Percentiles rank a stretch among this genome's conserved stretches.
These are phyloP conservation scores for Peterozyma toletana DNA, from an alignment of 805 yeast species.

Conservation along the genomic window DNA sequence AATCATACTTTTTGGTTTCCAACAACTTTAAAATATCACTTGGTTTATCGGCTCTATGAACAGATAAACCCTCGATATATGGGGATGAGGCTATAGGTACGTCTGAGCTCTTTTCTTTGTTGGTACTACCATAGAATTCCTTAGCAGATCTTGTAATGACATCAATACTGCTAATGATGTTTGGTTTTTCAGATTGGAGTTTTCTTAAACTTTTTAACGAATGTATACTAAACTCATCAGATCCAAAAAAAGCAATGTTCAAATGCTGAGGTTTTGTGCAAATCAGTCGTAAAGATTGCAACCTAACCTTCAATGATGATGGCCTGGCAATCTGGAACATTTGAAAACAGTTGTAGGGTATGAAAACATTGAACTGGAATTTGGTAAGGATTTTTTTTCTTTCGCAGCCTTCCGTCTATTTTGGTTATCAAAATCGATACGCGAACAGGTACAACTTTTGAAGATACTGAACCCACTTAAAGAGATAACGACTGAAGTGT, in stretches of 20 bases:
- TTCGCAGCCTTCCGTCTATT: too few species aligned
- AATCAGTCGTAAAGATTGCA: not conserved
- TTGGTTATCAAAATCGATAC: too few species aligned
- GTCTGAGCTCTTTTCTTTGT: constrained; percentile 34
- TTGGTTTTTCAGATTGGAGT: constrained; percentile 8
- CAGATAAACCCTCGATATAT: constrained; percentile 19
- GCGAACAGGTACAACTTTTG: too few species aligned
- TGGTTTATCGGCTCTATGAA: constrained; percentile 45
- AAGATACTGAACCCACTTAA: too few species aligned
- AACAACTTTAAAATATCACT: constrained; percentile 28
- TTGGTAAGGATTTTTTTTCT: too few species aligned
- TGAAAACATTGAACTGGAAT: too few species aligned
- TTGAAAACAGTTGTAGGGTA: too few species aligned
- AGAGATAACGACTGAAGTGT: too few species aligned
- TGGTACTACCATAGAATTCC: constrained; percentile 46
- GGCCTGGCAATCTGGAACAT: too few species aligned
- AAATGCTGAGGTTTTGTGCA: constrained; percentile 5
- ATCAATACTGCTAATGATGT: constrained; percentile 30
- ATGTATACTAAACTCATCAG: constrained; percentile 61
- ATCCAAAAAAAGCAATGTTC: constrained; percentile 65
- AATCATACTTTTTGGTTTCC: constrained; percentile 30
- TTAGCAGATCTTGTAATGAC: constrained; percentile 62
- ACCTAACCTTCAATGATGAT: too few species aligned
- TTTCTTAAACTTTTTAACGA: constrained; percentile 36
- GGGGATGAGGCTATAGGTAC: constrained; percentile 47